phyloP scores from a whole-genome alignment of 148 eudicot species.

The Drosera capensis region DNA sequence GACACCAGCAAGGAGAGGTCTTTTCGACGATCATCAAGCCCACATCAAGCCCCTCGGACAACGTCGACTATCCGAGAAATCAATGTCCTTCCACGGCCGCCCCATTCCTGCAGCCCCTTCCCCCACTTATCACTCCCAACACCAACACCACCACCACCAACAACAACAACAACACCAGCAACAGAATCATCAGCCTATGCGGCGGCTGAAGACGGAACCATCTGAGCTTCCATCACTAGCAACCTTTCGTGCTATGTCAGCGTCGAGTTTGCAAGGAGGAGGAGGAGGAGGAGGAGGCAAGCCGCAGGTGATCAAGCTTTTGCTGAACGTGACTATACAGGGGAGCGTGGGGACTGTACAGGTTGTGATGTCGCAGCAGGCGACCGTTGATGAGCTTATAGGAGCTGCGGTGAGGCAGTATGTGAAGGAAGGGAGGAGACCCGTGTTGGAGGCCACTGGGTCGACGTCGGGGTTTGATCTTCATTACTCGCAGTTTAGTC shows the following conservation, averaged over 20 bases:
- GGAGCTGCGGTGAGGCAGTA: constrained; percentile 37
- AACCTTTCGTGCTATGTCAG: background rate
- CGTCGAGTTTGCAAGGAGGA: background rate
- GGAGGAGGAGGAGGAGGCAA: background rate
- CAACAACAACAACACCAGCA: background rate
- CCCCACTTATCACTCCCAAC: background rate
- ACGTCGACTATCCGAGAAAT: too few relatives aligned
- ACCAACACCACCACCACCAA: too few relatives aligned
- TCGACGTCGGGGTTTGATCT: constrained; percentile 36
- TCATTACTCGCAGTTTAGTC: constrained; percentile 78
- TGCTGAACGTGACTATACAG: constrained; percentile 57
- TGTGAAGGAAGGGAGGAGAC: constrained; percentile 49
- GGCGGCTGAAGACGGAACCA: constrained; percentile 59
- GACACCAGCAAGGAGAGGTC: too few relatives aligned
- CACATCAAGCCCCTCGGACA: too few relatives aligned
- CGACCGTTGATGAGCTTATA: constrained; percentile 47
- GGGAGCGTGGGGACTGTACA: constrained; percentile 56
- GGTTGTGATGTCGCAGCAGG: constrained; percentile 42
- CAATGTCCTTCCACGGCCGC: constrained; percentile 44
- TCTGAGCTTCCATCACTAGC: constrained; percentile 17
- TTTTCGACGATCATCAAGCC: too few relatives aligned
- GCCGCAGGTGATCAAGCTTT: constrained; percentile 44
- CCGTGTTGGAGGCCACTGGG: constrained; percentile 15
- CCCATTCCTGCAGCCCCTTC: constrained; percentile 2
- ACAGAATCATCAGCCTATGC: constrained; percentile 5